Percentiles rank a stretch among this genome's conserved stretches.
These are phyloP conservation scores for Coprinellus micaceus DNA, from an alignment of 768 basidiomycete genomes.

Conservation along the genomic window DNA sequence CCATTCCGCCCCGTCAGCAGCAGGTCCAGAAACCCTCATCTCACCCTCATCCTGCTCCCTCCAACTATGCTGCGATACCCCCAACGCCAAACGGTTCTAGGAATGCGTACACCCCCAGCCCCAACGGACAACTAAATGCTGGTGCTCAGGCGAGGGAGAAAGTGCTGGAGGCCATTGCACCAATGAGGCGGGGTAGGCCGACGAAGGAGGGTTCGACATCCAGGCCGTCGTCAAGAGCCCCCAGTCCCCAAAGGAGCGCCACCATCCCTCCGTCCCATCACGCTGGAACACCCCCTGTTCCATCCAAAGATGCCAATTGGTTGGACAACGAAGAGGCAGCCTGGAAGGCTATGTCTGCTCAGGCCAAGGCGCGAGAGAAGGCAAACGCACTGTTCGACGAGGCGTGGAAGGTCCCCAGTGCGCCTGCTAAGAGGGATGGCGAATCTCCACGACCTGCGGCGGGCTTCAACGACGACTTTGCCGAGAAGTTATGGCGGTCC, in stretches of 20 bases:
- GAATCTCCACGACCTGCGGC: conserved; percentile 6
- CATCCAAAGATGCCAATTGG: conserved; percentile 6
- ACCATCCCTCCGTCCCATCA: neutral
- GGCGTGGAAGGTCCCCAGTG: conserved; percentile 37
- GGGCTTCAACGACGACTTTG: conserved; percentile 71
- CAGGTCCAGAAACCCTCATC: conserved; percentile 24
- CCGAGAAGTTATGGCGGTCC: conserved; percentile 51
- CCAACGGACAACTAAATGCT: conserved; percentile 29
- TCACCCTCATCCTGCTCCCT: conserved; percentile 10
- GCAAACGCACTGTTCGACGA: conserved; percentile 27
- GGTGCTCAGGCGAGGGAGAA: conserved; percentile 72
- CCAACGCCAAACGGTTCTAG: neutral
- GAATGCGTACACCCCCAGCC: conserved; percentile 18
- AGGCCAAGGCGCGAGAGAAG: conserved; percentile 8
- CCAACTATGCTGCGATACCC: neutral
- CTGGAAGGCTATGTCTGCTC: conserved; percentile 1
- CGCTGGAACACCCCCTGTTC: neutral
- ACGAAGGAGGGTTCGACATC: conserved; percentile 26
- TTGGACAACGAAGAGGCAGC: conserved; percentile 11
- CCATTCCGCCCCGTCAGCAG: conserved; percentile 34
- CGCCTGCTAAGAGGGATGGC: conserved; percentile 2
- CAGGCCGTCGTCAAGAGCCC: conserved; percentile 27
- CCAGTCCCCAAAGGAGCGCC: conserved; percentile 29
- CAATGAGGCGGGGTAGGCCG: conserved; percentile 73
- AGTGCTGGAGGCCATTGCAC: conserved; percentile 75